These are phyloP conservation scores for Calonectria pseudoturangicola DNA, from an alignment of 2,329 filamentous ascomycete genomes.

Conservation along the genomic window DNA sequence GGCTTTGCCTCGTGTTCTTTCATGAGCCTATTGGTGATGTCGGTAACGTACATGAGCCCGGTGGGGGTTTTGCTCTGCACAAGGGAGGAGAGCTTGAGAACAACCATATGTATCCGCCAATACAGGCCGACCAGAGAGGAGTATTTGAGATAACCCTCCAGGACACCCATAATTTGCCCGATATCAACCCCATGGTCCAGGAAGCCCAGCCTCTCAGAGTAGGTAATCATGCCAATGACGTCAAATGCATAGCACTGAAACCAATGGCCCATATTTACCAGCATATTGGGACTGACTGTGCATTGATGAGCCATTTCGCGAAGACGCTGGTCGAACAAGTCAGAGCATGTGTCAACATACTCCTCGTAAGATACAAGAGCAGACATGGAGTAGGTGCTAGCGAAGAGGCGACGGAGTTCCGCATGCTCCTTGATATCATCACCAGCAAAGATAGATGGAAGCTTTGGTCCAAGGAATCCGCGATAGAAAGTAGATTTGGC, in stretches of 20 bases:
- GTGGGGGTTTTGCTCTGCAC: conserved; percentile 5
- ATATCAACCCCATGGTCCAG: conserved; percentile 40
- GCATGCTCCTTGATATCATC: conserved; percentile 12
- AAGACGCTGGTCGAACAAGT: conserved; percentile 18
- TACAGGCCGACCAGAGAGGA: conserved; percentile 29
- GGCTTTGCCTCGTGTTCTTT: conserved; percentile 13
- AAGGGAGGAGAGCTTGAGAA: background rate
- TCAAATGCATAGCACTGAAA: conserved; percentile 48
- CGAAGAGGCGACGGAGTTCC: background rate
- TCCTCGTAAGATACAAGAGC: conserved; percentile 16
- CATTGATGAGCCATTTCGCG: conserved; percentile 8
- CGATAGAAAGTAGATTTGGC: conserved; percentile 15
- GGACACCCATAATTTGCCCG: conserved; percentile 36
- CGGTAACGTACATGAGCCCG: background rate
- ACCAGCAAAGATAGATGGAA: conserved; percentile 3
- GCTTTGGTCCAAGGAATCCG: background rate
- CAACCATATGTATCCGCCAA: background rate
- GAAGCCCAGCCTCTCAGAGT: conserved; percentile 39
- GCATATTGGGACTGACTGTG: background rate
- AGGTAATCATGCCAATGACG: conserved; percentile 39
- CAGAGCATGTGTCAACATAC: conserved; percentile 17
- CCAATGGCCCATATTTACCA: conserved; percentile 42
- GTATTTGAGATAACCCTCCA: conserved; percentile 41
- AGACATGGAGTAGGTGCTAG: conserved; percentile 23
- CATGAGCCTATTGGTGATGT: conserved; percentile 1